These are phyloP conservation scores for Larix kaempferi DNA, from an alignment of 75 land plant species.

Conservation along the genomic window DNA sequence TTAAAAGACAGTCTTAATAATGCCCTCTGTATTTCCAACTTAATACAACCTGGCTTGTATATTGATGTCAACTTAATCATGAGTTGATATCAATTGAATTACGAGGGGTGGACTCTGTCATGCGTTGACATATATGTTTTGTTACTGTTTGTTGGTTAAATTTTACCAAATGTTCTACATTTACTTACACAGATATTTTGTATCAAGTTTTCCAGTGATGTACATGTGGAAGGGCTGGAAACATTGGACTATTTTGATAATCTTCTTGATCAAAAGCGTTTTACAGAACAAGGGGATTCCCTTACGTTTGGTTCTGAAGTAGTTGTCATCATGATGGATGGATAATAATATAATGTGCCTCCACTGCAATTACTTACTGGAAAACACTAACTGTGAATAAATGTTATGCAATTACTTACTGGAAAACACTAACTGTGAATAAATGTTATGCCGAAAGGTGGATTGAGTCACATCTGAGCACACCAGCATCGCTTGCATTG, in stretches of 20 bases:
- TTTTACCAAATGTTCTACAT: background rate
- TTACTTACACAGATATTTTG: conserved; percentile 2
- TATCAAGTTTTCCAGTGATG: conserved; percentile 43
- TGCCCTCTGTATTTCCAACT: background rate
- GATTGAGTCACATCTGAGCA: conserved; percentile 16
- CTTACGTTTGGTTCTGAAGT: conserved; percentile 84
- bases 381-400: background rate
- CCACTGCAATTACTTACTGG: background rate
- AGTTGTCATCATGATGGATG: background rate
- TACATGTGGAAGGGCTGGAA: conserved; percentile 75
- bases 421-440: too few species aligned
- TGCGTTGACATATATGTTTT: background rate
- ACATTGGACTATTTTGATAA: conserved; percentile 75
- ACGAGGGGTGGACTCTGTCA: background rate
- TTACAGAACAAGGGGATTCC: conserved; percentile 81
- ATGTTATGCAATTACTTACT: too few species aligned
- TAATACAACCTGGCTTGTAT: background rate
- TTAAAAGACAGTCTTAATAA: background rate
- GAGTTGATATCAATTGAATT: background rate
- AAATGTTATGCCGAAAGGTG: conserved; percentile 4
- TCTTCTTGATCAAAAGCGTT: conserved; percentile 48
- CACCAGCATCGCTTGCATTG: conserved; percentile 52
- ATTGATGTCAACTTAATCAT: background rate
- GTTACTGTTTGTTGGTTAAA: background rate
- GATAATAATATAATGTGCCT: background rate